Evolutionary conservation across 2,329 filamentous ascomycete species (phyloP).

Genomic region (Sporothrix brunneoviolacea): DNA sequence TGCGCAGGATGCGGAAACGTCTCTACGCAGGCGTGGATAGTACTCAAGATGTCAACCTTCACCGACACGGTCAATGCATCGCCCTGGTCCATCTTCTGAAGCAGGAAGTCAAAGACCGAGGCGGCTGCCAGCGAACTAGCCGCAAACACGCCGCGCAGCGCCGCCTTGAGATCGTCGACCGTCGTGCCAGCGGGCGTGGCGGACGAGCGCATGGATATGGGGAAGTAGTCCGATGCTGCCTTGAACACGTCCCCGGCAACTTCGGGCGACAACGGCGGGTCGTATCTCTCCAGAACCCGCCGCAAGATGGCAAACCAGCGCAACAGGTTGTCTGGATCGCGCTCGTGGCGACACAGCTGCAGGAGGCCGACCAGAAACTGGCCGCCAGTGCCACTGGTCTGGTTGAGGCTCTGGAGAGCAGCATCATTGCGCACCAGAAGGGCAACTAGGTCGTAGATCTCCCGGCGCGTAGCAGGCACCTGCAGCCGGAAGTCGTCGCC

Average conservation of each 20-base stretch:
- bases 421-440: conserved; percentile 34
- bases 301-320: conserved; percentile 49
- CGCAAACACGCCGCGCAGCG: conserved; percentile 48
- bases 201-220: conserved; percentile 49
- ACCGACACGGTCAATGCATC: conserved; percentile 52
- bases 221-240: conserved; percentile 54
- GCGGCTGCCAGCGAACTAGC: conserved; percentile 40
- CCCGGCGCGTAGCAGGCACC: conserved; percentile 42
- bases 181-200: conserved; percentile 45
- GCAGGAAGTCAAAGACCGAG: conserved; percentile 45
- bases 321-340: conserved; percentile 51
- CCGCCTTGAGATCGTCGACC: conserved; percentile 48
- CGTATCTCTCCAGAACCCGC: conserved; percentile 39
- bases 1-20: conserved; percentile 40
- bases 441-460: conserved; percentile 44
- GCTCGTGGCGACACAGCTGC: conserved; percentile 46
- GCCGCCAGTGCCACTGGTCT: conserved; percentile 35
- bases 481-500: conserved; percentile 53
- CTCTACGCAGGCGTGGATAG: conserved; percentile 47
- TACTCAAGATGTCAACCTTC: conserved; percentile 52
- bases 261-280: conserved; percentile 30
- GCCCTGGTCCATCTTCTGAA: conserved; percentile 53
- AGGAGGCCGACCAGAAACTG: conserved; percentile 45
- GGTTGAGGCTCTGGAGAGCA: conserved; percentile 30
- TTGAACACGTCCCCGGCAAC: conserved; percentile 46